These are phyloP conservation scores for Paraleonurus japonicus DNA, from an alignment of 257 asterid genomes.

Conservation along the genomic window DNA sequence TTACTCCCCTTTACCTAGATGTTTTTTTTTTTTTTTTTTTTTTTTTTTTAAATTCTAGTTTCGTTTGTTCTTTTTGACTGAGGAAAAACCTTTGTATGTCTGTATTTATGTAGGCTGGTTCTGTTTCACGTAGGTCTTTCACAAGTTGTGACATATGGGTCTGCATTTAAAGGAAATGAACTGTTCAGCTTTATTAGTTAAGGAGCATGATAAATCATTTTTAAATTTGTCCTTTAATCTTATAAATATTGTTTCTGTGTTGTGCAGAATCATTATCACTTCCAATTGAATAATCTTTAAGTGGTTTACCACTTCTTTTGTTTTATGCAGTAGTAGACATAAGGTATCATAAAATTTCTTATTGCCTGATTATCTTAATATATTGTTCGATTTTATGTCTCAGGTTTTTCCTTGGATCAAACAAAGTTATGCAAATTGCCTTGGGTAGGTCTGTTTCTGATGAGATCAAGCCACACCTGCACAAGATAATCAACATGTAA, in stretches of 20 bases:
- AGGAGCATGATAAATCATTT: not conserved
- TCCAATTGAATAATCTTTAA: not conserved
- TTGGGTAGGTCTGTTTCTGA: constrained; percentile 31
- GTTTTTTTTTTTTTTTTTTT: no score
- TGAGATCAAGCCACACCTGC: constrained; percentile 26
- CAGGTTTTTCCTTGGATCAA: constrained; percentile 33
- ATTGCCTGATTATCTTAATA: not conserved
- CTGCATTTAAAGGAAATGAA: not conserved
- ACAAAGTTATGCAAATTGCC: constrained; percentile 31
- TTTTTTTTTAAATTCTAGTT: not conserved
- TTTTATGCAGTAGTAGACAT: not conserved
- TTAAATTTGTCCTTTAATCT: not conserved
- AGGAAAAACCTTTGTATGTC: not conserved
- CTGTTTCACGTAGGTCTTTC: not conserved
- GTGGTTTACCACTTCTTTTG: not conserved
- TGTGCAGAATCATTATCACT: not conserved
- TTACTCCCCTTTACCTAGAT: no score
- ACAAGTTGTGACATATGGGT: not conserved
- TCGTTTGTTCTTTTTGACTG: not conserved
- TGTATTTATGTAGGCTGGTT: not conserved
- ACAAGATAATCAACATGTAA: constrained; percentile 31
- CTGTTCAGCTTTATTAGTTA: not conserved
- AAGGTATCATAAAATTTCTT: not conserved
- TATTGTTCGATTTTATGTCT: not conserved
- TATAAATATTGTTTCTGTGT: not conserved